Conservation (phyloP, 2,329 filamentous ascomycete species). For the Aspergillus jensenii region DNA sequence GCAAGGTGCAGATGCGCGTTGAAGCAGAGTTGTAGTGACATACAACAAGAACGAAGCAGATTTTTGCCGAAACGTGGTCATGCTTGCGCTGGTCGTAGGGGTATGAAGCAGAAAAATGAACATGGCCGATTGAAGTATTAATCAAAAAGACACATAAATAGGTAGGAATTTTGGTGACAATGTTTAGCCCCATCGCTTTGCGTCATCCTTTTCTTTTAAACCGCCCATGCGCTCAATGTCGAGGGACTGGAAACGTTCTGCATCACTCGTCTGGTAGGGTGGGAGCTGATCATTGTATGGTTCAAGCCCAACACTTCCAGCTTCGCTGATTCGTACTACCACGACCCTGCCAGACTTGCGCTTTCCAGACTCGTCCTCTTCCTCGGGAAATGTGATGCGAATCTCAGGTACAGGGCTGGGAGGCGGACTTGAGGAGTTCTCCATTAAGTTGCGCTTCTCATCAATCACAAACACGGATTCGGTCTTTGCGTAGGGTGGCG, state of each 20-base stretch:
- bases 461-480: slow-evolving; percentile 75
- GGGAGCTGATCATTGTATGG: slow-evolving; percentile 78
- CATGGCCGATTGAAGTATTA: slow-evolving; percentile 15
- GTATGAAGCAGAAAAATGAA: slow-evolving; percentile 10
- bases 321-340: slow-evolving; percentile 86
- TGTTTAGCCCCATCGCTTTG: slow-evolving; percentile 35
- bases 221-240: slow-evolving; percentile 95
- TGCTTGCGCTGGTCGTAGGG: slow-evolving; percentile 32
- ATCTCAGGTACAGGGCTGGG: slow-evolving; percentile 90
- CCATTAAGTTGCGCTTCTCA: slow-evolving; percentile 75
- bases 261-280: slow-evolving; percentile 81
- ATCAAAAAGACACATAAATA: slow-evolving; percentile 2
- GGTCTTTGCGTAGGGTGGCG: slow-evolving; percentile 55
- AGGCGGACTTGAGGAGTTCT: slow-evolving; percentile 72
- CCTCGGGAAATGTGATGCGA: slow-evolving; percentile 96
- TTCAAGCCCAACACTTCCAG: slow-evolving; percentile 80
- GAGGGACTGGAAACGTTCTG: slow-evolving; percentile 82
- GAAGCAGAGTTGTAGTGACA: slow-evolving; percentile 21
- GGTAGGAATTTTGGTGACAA: not conserved
- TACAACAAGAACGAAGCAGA: slow-evolving; percentile 22
- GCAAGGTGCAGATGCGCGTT: slow-evolving; percentile 27
- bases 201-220: slow-evolving; percentile 78
- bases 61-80: slow-evolving; percentile 34
- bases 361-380: slow-evolving; percentile 75
- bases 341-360: slow-evolving; percentile 83